A percentile compares a stretch with the other conserved stretches of the same genome.
Evolutionary conservation across 352 stramenopile genomes (phyloP).

Genomic region (Globisporangium nunn): DNA sequence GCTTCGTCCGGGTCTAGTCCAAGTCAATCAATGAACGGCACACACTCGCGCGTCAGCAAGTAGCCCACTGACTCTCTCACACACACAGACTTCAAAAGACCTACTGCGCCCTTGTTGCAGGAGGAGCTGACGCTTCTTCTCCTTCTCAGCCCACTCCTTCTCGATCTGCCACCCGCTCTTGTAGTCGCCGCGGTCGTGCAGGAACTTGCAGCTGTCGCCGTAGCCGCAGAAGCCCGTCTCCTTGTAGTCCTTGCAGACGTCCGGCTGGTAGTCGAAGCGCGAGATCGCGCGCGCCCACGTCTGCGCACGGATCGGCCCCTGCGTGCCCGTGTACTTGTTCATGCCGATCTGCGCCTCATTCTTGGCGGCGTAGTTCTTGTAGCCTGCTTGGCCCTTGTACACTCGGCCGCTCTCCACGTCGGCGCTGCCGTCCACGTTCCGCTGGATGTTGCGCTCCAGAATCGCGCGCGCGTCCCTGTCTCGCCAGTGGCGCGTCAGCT

Average conservation of each 20-base stretch:
- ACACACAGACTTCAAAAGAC: conserved; percentile 1
- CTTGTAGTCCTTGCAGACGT: conserved; percentile 99
- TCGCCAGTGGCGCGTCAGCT: background rate
- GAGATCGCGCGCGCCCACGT: conserved; percentile 92
- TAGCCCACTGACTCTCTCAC: too few relatives aligned
- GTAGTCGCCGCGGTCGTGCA: conserved; percentile 98
- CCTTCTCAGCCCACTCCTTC: conserved; percentile 91
- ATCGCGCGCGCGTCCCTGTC: conserved; percentile 66
- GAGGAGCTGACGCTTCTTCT: conserved; percentile 84
- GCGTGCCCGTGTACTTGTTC: conserved; percentile 89
- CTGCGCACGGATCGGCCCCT: conserved; percentile 92
- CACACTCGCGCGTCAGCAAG: background rate
- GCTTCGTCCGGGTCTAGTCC: conserved; percentile 32
- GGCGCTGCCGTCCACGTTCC: conserved; percentile 62
- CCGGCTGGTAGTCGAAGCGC: conserved; percentile 96
- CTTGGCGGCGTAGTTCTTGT: conserved; percentile 87
- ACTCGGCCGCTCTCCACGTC: conserved; percentile 66
- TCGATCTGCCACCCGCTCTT: conserved; percentile 98
- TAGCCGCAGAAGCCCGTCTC: conserved; percentile 99
- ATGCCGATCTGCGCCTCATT: conserved; percentile 83
- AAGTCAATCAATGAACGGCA: too few relatives aligned
- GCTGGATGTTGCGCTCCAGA: conserved; percentile 71
- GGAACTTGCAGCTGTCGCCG: conserved; percentile 95
- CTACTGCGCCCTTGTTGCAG: conserved; percentile 40
- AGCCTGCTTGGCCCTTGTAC: conserved; percentile 75